Evolutionary conservation across 2,329 filamentous ascomycete genomes (phyloP).

Genomic region (Aspergillus latus): DNA sequence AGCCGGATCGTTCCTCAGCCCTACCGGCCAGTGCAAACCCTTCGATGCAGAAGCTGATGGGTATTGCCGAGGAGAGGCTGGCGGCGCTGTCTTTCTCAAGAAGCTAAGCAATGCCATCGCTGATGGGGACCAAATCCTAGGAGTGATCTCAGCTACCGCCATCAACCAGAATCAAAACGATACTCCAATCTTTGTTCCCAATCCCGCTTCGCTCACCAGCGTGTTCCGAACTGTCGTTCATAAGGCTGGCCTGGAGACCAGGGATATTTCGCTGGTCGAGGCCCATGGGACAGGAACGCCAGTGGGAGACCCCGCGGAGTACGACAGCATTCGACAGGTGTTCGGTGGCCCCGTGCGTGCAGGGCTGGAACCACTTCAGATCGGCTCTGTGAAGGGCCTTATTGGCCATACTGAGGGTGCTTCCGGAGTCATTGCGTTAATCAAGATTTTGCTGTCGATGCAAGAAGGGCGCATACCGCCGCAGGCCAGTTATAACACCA

Average conservation of each 20-base stretch:
- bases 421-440: neutral
- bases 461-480: neutral
- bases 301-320: neutral
- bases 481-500: neutral
- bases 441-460: neutral
- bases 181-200: neutral
- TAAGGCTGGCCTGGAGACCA: neutral
- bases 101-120: constrained; percentile 46
- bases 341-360: neutral
- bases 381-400: neutral
- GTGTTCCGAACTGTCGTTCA: neutral
- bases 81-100: neutral
- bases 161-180: constrained; percentile 29
- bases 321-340: neutral
- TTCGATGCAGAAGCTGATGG: constrained; percentile 9
- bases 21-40: neutral
- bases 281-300: neutral
- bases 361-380: neutral
- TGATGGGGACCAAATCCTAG: constrained; percentile 29
- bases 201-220: neutral
- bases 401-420: neutral
- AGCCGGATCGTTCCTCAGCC: neutral
- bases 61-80: constrained; percentile 1
- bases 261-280: neutral
- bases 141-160: neutral